Percentiles rank a stretch among this genome's conserved stretches.
phyloP scores from a whole-genome alignment of 78 protist genomes.

The Pigoraptor vietnamica region DNA sequence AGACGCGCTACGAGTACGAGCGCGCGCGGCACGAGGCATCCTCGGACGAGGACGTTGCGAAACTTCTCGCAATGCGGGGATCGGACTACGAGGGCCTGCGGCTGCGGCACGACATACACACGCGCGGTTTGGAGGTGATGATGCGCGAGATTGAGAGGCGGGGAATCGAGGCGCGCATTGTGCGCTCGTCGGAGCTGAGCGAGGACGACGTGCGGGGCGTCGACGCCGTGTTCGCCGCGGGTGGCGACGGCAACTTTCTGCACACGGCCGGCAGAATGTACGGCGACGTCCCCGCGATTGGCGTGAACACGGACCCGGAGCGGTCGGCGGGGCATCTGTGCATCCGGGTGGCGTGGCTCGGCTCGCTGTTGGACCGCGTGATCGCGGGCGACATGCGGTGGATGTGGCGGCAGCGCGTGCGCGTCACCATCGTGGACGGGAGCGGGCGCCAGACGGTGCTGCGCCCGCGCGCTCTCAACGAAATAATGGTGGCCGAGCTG shows the following conservation, averaged over 20 bases:
- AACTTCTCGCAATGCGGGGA: background rate
- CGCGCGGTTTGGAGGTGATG: background rate
- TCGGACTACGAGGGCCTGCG: background rate
- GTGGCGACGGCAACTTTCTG: background rate
- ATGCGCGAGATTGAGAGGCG: background rate
- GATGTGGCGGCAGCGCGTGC: background rate
- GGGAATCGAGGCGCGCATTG: background rate
- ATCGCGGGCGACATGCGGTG: background rate
- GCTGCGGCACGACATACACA: background rate
- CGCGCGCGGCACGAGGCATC: background rate
- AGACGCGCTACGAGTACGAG: background rate
- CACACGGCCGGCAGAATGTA: background rate
- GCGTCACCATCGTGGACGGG: background rate
- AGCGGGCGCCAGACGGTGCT: background rate
- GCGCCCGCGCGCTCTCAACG: background rate
- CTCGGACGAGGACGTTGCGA: background rate
- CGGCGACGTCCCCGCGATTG: background rate
- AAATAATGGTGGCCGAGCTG: background rate
- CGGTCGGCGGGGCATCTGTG: background rate
- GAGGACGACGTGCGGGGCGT: background rate
- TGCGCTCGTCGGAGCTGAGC: background rate
- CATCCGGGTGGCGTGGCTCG: background rate
- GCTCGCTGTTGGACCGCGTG: background rate
- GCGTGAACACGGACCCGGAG: conserved; percentile 6
- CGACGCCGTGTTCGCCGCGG: conserved; percentile 1